A percentile compares a stretch with the other conserved stretches of the same genome.
These are phyloP conservation scores for Hericium coralloides DNA, from an alignment of 768 basidiomycete species.

Conservation along the genomic window DNA sequence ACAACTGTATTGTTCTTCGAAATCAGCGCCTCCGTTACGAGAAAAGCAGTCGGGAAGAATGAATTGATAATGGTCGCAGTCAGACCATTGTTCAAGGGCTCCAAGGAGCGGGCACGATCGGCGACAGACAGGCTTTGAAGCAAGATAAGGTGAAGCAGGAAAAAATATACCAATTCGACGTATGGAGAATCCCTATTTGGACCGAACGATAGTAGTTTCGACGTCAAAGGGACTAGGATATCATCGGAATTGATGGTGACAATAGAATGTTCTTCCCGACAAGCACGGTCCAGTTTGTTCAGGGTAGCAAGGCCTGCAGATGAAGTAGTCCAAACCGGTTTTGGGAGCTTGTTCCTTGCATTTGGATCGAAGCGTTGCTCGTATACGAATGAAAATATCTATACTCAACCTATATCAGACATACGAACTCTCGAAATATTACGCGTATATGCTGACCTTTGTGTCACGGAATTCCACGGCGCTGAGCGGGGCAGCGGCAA, in stretches of 20 bases:
- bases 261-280: background rate
- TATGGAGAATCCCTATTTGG: background rate
- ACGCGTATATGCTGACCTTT: constrained; percentile 34
- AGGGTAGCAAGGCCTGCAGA: constrained; percentile 8
- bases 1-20: constrained; percentile 20
- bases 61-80: constrained; percentile 20
- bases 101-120: constrained; percentile 13
- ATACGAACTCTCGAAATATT: background rate
- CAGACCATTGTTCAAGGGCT: constrained; percentile 22
- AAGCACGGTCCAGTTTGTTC: background rate
- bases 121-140: constrained; percentile 12
- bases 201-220: background rate
- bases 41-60: constrained; percentile 35
- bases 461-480: constrained; percentile 54
- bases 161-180: constrained; percentile 3
- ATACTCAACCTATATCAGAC: background rate
- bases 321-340: constrained; percentile 13
- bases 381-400: constrained; percentile 57
- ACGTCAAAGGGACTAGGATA: background rate
- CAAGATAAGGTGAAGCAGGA: constrained; percentile 9
- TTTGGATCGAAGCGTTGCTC: constrained; percentile 20
- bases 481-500: constrained; percentile 42
- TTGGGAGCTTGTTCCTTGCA: constrained; percentile 7
- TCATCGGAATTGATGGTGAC: background rate
- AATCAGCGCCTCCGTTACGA: constrained; percentile 15